Percentiles rank a stretch among this genome's conserved stretches.
phyloP scores from a whole-genome alignment of 2,329 filamentous ascomycete genomes.

The Phialophora tarda region DNA sequence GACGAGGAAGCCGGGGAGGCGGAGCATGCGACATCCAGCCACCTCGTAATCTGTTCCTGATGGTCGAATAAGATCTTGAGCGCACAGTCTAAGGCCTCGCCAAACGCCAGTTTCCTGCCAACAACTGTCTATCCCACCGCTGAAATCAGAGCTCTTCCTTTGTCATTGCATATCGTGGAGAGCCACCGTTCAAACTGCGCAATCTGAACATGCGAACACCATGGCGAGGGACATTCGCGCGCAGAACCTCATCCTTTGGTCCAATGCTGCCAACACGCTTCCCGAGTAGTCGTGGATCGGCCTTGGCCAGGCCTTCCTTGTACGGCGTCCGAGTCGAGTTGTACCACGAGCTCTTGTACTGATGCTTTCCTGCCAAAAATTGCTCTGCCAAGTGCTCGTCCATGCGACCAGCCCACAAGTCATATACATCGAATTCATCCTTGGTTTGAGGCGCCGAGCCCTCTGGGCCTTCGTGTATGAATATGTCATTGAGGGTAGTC shows the following conservation, averaged over 20 bases:
- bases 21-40: neutral
- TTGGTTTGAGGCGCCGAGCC: constrained; percentile 51
- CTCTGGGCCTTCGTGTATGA: constrained; percentile 54
- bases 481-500: constrained; percentile 59
- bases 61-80: neutral
- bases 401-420: constrained; percentile 63
- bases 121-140: neutral
- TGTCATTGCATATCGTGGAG: constrained; percentile 18
- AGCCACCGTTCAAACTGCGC: constrained; percentile 38
- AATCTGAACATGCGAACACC: constrained; percentile 58
- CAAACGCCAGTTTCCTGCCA: neutral
- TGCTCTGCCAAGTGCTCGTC: constrained; percentile 50
- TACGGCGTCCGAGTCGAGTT: constrained; percentile 58
- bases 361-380: constrained; percentile 49
- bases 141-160: constrained; percentile 28
- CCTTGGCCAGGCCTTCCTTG: constrained; percentile 51
- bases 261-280: constrained; percentile 53
- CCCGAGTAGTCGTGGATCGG: constrained; percentile 55
- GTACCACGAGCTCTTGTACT: constrained; percentile 49
- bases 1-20: neutral
- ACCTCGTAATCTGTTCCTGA: no score
- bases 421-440: constrained; percentile 58
- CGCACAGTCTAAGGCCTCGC: neutral
- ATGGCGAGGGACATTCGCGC: constrained; percentile 51
- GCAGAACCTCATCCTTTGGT: constrained; percentile 47